phyloP scores from a whole-genome alignment of 148 eudicot genomes.

The Silene conica region DNA sequence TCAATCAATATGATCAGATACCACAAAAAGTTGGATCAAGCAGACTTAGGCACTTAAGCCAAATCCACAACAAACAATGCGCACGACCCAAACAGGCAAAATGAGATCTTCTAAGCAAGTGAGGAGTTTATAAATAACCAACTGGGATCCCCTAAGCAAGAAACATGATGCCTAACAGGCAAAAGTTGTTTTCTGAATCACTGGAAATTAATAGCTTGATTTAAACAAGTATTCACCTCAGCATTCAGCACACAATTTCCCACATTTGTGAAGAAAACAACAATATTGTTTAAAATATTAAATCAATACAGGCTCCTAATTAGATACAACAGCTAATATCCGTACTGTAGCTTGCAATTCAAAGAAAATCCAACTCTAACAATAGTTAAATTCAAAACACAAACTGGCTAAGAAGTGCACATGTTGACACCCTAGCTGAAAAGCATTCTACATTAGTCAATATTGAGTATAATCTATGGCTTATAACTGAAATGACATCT shows the following conservation, averaged over 20 bases:
- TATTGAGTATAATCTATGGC: background rate
- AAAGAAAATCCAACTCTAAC: background rate
- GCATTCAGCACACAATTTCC: background rate
- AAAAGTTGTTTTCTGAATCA: background rate
- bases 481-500: background rate
- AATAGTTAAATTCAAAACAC: background rate
- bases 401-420: background rate
- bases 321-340: background rate
- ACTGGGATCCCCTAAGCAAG: background rate
- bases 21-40: too few species aligned
- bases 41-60: too few species aligned
- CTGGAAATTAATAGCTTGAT: background rate
- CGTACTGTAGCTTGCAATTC: background rate
- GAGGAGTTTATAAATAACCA: background rate
- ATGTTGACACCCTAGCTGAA: background rate
- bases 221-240: conserved; percentile 1
- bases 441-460: background rate
- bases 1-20: too few species aligned
- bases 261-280: background rate
- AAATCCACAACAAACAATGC: too few species aligned
- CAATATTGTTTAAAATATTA: too few species aligned
- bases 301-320: too few species aligned
- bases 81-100: too few species aligned
- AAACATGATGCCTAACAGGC: background rate
- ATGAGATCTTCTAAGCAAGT: too few species aligned